These are phyloP conservation scores for Pythium brachiatum DNA, from an alignment of 352 stramenopile genomes.

Conservation along the genomic window DNA sequence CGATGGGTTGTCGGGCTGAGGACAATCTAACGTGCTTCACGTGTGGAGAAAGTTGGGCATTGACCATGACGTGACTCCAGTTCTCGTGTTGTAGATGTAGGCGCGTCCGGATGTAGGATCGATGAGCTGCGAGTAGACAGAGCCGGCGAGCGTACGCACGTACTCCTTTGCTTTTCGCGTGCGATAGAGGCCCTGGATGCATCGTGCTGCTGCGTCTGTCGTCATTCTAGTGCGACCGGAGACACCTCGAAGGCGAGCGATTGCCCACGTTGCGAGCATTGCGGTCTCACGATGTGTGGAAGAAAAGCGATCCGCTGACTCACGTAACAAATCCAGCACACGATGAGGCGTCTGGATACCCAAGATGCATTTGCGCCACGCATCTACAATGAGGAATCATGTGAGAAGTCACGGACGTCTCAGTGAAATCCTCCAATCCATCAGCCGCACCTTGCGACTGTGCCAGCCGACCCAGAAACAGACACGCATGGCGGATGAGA, in stretches of 20 bases:
- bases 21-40: too few relatives aligned
- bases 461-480: slow-evolving; percentile 49
- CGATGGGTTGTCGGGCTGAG: too few relatives aligned
- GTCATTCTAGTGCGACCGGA: slow-evolving; percentile 22
- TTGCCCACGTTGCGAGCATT: slow-evolving; percentile 26
- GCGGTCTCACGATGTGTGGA: neutral
- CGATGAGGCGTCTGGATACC: slow-evolving; percentile 1
- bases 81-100: slow-evolving; percentile 63
- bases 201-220: slow-evolving; percentile 32
- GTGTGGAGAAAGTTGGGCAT: slow-evolving; percentile 37
- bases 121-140: slow-evolving; percentile 40
- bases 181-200: slow-evolving; percentile 61
- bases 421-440: too few relatives aligned
- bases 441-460: slow-evolving; percentile 24
- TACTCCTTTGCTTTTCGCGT: slow-evolving; percentile 44
- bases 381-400: slow-evolving; percentile 1
- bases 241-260: slow-evolving; percentile 27
- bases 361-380: slow-evolving; percentile 6
- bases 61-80: slow-evolving; percentile 50
- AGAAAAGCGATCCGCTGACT: slow-evolving; percentile 4
- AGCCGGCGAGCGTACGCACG: slow-evolving; percentile 33
- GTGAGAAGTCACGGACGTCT: too few relatives aligned
- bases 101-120: slow-evolving; percentile 42
- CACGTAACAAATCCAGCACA: neutral
- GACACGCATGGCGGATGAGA: slow-evolving; percentile 34